Evolutionary conservation across 2,329 filamentous ascomycete species (phyloP), one percentile per base, ranked within the genome.

Genomic region (Ilyonectria sp.): DNA sequence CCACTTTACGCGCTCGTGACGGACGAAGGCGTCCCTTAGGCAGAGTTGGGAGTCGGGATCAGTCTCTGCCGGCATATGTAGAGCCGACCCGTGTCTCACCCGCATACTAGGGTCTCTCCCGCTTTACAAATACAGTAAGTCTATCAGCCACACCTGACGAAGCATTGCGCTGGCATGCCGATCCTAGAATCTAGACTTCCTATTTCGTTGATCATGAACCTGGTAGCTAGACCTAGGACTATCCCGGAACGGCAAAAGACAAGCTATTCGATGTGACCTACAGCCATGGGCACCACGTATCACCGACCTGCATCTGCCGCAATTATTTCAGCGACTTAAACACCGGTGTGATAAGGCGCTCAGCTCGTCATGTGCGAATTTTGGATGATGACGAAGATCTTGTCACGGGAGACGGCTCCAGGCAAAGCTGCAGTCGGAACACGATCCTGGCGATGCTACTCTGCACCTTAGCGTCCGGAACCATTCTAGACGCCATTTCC

Each of bases 241-340:
- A 76, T 50, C 80, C 79, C 13, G 75, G 75, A 5, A 49, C 58
- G 11, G 65, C 60, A 0, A 49, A 74, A 10, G 79, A 83, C 58
- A 73, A 65, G 10, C 71, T 82, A 0, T 82, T 77, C 40, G 53
- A 65, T 10, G 37, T 80, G 8, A 44, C 60, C 13, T 81, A 81
- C 56, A 69, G 63, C 1, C 81, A 82, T 62, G 78, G 76, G 46
- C 80, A 82, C 54, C 73, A 71, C 35, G 15, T 10, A 3, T 54
- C 46, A 10, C 11, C 29, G 6, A 33, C 13, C 0, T 65, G 33
- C 19, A 40, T 40, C 23, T 73, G 71, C 44, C n/a, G 11, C 5
- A 21, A 60, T 10, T 70, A 65, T 37, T 29, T 44, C 13, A 21
- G 44, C 1, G 61, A 64, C 21, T 5, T 40, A 1, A 60, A 61